Conservation (phyloP, 1,284 basidiomycete genomes). For the Tilletia caries region DNA sequence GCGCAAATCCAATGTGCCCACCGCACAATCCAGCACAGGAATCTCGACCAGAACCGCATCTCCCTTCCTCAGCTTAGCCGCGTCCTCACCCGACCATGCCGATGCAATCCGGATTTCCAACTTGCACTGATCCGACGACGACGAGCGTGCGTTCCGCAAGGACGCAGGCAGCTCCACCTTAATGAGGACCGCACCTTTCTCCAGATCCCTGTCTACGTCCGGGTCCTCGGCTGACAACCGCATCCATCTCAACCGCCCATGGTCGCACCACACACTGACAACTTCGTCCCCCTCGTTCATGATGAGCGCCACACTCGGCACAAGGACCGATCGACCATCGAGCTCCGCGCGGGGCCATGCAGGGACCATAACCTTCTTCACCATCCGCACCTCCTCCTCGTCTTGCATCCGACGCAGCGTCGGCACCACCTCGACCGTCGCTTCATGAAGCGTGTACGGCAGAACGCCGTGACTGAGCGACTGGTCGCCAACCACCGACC, state of each 20-base stretch:
- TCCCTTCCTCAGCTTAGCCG: neutral
- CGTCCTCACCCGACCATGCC: neutral
- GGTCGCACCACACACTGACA: slow-evolving; percentile 7
- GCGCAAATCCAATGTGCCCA: neutral
- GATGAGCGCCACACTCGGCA: slow-evolving; percentile 2
- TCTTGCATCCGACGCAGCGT: neutral
- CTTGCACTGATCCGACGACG: neutral
- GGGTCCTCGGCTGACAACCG: neutral
- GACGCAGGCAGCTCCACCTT: neutral
- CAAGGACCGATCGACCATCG: neutral
- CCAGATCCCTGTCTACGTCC: neutral
- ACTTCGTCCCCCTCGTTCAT: neutral
- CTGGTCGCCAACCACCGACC: neutral
- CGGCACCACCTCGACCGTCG: neutral
- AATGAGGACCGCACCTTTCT: neutral
- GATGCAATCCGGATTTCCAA: neutral
- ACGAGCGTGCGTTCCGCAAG: neutral
- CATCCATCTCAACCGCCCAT: neutral
- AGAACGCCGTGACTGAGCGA: neutral
- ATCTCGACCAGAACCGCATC: neutral
- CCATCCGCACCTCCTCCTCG: neutral
- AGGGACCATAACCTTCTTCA: neutral
- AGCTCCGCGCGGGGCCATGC: slow-evolving; percentile 5
- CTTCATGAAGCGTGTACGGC: neutral
- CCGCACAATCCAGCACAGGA: slow-evolving; percentile 4